phyloP scores from a whole-genome alignment of 768 basidiomycete species.

The Agaricus blazei region DNA sequence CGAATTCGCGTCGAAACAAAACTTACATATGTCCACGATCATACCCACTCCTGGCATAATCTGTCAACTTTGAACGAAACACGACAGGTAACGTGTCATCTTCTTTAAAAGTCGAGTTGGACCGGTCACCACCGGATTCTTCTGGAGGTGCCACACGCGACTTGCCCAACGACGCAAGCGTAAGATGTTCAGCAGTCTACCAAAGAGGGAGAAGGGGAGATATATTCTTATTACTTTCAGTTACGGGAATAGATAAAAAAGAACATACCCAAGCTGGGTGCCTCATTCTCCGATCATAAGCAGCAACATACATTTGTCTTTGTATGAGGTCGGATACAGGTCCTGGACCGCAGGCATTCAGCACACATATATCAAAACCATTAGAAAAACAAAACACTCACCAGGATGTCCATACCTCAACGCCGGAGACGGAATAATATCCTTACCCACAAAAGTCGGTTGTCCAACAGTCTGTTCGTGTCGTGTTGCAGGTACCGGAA shows the following conservation, averaged over 20 bases:
- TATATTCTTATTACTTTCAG: no score
- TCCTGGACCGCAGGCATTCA: constrained; percentile 39
- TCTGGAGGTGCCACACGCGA: constrained; percentile 19
- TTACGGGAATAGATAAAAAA: neutral
- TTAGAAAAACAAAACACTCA: constrained; percentile 22
- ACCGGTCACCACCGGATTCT: constrained; percentile 56
- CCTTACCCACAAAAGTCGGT: no score
- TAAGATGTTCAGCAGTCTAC: constrained; percentile 95
- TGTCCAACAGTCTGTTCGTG: constrained; percentile 21
- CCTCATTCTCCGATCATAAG: constrained; percentile 83
- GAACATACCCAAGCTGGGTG: constrained; percentile 88
- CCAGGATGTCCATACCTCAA: constrained; percentile 84
- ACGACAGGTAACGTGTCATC: constrained; percentile 69
- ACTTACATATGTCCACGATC: constrained; percentile 94
- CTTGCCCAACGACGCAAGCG: constrained; percentile 60
- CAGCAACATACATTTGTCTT: constrained; percentile 81
- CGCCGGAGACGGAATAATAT: constrained; percentile 23
- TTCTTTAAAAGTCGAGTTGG: constrained; percentile 76
- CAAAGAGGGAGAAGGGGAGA: no score
- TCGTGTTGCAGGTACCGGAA: constrained; percentile 15
- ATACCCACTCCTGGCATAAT: constrained; percentile 92
- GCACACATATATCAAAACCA: neutral
- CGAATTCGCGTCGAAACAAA: neutral
- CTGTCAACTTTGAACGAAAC: constrained; percentile 81
- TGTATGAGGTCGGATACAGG: constrained; percentile 78